Evolutionary conservation across 352 stramenopile genomes (phyloP).

Genomic region (Phytophthora citrophthora): DNA sequence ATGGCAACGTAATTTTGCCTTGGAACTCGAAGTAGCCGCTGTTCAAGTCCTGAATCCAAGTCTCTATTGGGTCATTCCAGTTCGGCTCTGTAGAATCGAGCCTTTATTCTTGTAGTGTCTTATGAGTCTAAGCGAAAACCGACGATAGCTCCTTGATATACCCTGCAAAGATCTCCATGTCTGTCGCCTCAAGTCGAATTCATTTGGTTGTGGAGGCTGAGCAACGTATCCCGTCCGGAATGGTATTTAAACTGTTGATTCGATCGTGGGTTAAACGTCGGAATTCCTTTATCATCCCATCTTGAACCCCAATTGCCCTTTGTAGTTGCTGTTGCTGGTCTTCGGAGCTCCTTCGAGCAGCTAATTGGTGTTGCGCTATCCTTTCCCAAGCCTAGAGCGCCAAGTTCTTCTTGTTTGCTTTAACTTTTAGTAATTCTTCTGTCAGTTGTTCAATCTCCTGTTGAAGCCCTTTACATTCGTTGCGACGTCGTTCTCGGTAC

Average conservation of each 20-base stretch:
- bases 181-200: conserved; percentile 5
- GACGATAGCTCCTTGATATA: conserved; percentile 8
- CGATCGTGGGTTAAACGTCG: neutral
- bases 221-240: neutral
- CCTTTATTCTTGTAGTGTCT: neutral
- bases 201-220: neutral
- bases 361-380: conserved; percentile 2
- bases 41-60: conserved; percentile 5
- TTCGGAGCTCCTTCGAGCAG: conserved; percentile 5
- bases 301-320: neutral
- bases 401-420: neutral
- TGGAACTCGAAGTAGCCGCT: conserved; percentile 5
- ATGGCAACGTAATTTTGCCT: conserved; percentile 11
- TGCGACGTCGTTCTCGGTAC: conserved; percentile 1
- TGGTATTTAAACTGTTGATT: neutral
- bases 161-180: conserved; percentile 5
- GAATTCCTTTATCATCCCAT: neutral
- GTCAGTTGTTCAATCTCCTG: conserved; percentile 8
- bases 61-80: neutral
- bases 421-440: neutral
- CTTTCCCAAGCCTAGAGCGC: neutral
- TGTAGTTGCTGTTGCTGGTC: neutral
- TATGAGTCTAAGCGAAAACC: conserved; percentile 6
- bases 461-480: conserved; percentile 4
- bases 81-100: conserved; percentile 6